Evolutionary conservation across 768 basidiomycete species (phyloP).

Genomic region (Termitomyces bulborhizus): DNA sequence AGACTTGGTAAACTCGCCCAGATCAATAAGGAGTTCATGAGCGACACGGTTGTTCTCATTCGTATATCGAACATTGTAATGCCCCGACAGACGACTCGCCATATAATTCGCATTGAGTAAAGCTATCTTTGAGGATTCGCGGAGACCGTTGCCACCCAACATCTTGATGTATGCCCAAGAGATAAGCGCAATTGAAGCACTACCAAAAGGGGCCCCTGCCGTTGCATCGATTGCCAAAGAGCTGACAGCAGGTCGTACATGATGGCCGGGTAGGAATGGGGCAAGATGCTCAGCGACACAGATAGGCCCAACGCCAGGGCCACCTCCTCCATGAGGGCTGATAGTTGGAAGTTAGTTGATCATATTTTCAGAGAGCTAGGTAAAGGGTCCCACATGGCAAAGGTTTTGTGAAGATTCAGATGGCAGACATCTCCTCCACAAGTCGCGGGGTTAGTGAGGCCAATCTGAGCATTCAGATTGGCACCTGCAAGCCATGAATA

Average conservation of each 20-base stretch:
- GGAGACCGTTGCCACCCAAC: conserved; percentile 92
- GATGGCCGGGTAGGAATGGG: conserved; percentile 91
- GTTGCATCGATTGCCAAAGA: conserved; percentile 79
- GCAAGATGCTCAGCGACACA: conserved; percentile 91
- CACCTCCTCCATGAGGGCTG: conserved; percentile 95
- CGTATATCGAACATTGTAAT: conserved; percentile 85
- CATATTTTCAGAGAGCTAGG: not conserved
- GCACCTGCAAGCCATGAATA: conserved; percentile 43
- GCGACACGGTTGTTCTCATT: conserved; percentile 91
- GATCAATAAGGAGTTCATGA: conserved; percentile 92
- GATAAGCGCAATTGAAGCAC: conserved; percentile 90
- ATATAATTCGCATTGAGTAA: conserved; percentile 97
- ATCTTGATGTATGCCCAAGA: conserved; percentile 99
- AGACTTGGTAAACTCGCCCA: conserved; percentile 89
- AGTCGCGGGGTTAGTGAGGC: conserved; percentile 86
- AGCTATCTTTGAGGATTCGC: conserved; percentile 79
- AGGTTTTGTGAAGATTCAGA: conserved; percentile 97
- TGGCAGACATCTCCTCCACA: conserved; percentile 98
- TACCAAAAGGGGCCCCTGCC: conserved; percentile 89
- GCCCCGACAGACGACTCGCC: conserved; percentile 75
- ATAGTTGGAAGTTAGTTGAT: not conserved
- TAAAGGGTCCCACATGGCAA: conserved; percentile 67
- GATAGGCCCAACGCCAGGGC: conserved; percentile 95
- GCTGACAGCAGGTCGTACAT: conserved; percentile 60
- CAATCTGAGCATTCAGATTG: conserved; percentile 92